A percentile compares a stretch with the other conserved stretches of the same genome.
Conservation (phyloP, 2,329 filamentous ascomycete species). For the Xylariales sp. region DNA sequence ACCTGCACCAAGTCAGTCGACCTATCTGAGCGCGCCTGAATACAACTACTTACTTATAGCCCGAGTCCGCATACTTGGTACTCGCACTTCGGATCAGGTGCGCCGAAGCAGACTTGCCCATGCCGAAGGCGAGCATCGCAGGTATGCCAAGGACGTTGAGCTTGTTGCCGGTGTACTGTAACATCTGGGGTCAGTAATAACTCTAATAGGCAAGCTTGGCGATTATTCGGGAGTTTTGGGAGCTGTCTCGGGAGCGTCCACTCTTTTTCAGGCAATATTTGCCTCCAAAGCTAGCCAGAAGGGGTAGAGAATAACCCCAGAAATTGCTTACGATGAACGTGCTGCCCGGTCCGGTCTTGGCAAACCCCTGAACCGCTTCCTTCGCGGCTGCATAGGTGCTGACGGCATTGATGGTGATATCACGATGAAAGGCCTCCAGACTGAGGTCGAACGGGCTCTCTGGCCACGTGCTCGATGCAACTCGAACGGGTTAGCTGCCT, state of each 20-base stretch:
- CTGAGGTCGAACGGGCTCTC: conserved; percentile 10
- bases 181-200: no score
- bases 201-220: no score
- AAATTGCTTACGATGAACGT: conserved; percentile 24
- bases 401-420: conserved; percentile 12
- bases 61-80: conserved; percentile 14
- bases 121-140: conserved; percentile 6
- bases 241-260: no score
- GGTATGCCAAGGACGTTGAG: conserved; percentile 14
- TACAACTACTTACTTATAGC: conserved; percentile 20
- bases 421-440: conserved; percentile 6
- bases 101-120: conserved; percentile 7
- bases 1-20: conserved; percentile 11
- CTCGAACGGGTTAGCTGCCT: background rate
- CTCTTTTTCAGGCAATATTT: no score
- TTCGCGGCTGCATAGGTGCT: conserved; percentile 11
- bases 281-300: no score
- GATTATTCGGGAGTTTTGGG: no score
- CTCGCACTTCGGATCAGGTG: conserved; percentile 15
- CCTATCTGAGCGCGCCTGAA: background rate
- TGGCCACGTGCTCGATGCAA: background rate
- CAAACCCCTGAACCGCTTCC: conserved; percentile 16
- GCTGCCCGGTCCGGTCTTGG: conserved; percentile 14
- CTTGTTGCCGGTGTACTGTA: conserved; percentile 21
- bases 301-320: no score